A percentile compares a stretch with the other conserved stretches of the same genome.
Conservation (phyloP, 1,284 basidiomycete species). For the Phenoliferia sp. region DNA sequence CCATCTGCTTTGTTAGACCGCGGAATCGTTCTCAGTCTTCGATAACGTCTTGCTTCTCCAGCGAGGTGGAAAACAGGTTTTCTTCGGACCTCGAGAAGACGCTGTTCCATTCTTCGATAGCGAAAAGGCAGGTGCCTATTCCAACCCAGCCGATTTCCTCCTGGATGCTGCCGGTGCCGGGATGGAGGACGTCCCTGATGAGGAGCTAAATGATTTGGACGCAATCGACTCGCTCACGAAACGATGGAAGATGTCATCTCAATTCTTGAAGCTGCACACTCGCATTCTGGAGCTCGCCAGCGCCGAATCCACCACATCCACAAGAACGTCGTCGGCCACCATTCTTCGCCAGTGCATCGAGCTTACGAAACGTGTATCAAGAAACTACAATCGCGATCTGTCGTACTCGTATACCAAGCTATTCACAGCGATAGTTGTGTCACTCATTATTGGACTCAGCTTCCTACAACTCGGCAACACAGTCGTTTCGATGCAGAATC, state of each 20-base stretch:
- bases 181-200: conserved; percentile 39
- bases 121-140: background rate
- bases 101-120: conserved; percentile 68
- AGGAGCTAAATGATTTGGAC: conserved; percentile 60
- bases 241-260: conserved; percentile 17
- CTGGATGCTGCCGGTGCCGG: conserved; percentile 65
- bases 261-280: background rate
- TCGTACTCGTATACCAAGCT: conserved; percentile 73
- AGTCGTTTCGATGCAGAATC: conserved; percentile 63
- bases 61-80: conserved; percentile 51
- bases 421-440: conserved; percentile 43
- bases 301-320: background rate
- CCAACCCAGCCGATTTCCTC: conserved; percentile 37
- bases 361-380: conserved; percentile 54
- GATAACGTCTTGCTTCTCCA: conserved; percentile 47
- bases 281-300: conserved; percentile 55
- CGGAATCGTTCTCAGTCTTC: conserved; percentile 51
- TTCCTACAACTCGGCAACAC: conserved; percentile 54
- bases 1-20: conserved; percentile 37
- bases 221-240: conserved; percentile 7
- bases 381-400: conserved; percentile 59
- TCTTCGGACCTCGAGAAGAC: conserved; percentile 55
- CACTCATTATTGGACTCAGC: conserved; percentile 49
- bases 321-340: conserved; percentile 17
- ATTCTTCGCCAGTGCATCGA: conserved; percentile 56